Evolutionary conservation across 805 yeast genomes (phyloP).

Genomic region (Lipomyces orientalis): DNA sequence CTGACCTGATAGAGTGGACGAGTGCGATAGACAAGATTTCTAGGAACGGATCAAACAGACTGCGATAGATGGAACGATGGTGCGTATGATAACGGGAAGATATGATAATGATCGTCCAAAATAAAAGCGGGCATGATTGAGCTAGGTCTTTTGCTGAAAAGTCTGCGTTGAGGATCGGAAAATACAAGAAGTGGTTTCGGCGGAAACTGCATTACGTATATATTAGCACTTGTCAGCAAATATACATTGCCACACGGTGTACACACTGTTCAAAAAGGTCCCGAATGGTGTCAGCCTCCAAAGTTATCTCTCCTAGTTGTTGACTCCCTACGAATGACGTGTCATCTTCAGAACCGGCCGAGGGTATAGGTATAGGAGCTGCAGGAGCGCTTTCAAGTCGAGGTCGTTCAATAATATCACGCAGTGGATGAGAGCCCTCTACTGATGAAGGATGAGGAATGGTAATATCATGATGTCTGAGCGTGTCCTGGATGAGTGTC

Average conservation of each 20-base stretch:
- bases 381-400: neutral
- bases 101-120: slow-evolving; percentile 2
- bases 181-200: neutral
- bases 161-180: slow-evolving; percentile 4
- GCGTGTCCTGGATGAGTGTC: neutral
- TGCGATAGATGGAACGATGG: neutral
- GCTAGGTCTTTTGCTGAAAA: neutral
- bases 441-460: neutral
- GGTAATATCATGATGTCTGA: neutral
- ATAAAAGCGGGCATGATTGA: slow-evolving; percentile 1
- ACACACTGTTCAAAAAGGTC: neutral
- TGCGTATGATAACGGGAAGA: slow-evolving; percentile 3
- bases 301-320: neutral
- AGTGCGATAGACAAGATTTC: neutral
- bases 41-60: neutral
- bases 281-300: neutral
- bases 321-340: neutral
- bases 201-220: slow-evolving; percentile 1
- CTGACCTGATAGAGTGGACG: neutral
- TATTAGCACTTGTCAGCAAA: neutral
- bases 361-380: neutral
- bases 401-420: neutral
- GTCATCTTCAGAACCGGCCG: neutral
- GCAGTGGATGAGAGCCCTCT: neutral
- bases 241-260: neutral